Evolutionary conservation across 345 rosid species (phyloP).

Genomic region (Ceriops zippeliana): DNA sequence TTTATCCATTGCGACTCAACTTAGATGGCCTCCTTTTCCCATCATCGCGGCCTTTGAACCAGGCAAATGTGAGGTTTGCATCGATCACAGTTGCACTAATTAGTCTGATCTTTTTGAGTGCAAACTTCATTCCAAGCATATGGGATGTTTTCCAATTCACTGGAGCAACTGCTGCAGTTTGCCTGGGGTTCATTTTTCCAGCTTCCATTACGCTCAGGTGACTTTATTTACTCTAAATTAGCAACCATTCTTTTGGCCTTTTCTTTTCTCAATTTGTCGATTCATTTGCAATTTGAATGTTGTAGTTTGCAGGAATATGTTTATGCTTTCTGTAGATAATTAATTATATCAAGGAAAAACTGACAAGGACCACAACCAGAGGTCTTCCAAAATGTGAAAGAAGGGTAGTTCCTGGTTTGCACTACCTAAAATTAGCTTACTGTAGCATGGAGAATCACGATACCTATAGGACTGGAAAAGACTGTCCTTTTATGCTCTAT

Average conservation of each 20-base stretch:
- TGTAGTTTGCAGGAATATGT: not conserved
- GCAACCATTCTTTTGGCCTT: not conserved
- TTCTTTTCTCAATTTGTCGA: not conserved
- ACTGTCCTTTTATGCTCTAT: too few species aligned
- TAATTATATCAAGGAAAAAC: not conserved
- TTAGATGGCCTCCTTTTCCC: constrained; percentile 87
- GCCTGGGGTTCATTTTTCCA: constrained; percentile 92
- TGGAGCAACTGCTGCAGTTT: constrained; percentile 91
- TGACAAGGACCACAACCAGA: too few species aligned
- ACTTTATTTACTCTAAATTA: constrained; percentile 19
- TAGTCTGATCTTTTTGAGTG: constrained; percentile 60
- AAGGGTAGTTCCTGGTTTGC: too few species aligned
- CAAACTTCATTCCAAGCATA: constrained; percentile 89
- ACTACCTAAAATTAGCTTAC: not conserved
- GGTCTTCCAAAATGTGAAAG: not conserved
- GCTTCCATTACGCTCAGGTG: constrained; percentile 79
- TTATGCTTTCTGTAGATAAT: not conserved
- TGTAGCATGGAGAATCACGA: not conserved
- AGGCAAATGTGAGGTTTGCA: constrained; percentile 63
- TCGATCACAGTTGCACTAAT: constrained; percentile 60
- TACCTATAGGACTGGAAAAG: not conserved
- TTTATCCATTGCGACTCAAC: constrained; percentile 74
- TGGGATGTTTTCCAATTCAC: constrained; percentile 98
- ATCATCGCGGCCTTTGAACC: constrained; percentile 48
- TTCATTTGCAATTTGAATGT: not conserved